Percentiles rank a stretch among this genome's conserved stretches.
These are phyloP conservation scores for Fusarium nanum DNA, from an alignment of 2,329 filamentous ascomycete species.

Conservation along the genomic window DNA sequence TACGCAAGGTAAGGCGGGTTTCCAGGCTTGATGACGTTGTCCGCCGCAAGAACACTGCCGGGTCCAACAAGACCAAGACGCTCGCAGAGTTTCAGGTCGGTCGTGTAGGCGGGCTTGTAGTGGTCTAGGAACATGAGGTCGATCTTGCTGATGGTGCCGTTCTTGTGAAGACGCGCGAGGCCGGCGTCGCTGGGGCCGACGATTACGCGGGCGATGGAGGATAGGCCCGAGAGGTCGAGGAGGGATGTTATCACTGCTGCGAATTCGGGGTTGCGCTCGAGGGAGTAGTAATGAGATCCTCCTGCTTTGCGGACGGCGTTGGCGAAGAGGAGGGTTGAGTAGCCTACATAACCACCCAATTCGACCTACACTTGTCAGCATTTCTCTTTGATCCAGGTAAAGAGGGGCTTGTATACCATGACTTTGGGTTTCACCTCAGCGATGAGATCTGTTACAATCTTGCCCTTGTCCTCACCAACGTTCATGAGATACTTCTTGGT, in stretches of 20 bases:
- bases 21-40: conserved; percentile 78
- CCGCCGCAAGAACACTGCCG: conserved; percentile 73
- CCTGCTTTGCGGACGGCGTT: conserved; percentile 72
- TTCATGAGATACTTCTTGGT: conserved; percentile 83
- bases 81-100: conserved; percentile 82
- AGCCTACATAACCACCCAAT: conserved; percentile 83
- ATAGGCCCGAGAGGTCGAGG: conserved; percentile 79
- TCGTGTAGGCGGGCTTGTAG: conserved; percentile 79
- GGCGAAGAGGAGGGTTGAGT: conserved; percentile 82
- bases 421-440: conserved; percentile 71
- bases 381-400: background rate
- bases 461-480: conserved; percentile 79
- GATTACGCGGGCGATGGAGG: conserved; percentile 75
- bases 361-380: conserved; percentile 63
- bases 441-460: conserved; percentile 76
- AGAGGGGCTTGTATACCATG: conserved; percentile 63
- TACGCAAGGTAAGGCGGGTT: conserved; percentile 79
- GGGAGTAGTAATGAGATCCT: conserved; percentile 74
- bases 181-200: conserved; percentile 76
- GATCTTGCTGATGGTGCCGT: conserved; percentile 67
- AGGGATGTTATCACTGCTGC: conserved; percentile 75
- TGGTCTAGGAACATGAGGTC: conserved; percentile 85
- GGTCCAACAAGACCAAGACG: conserved; percentile 71
- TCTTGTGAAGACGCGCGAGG: conserved; percentile 67
- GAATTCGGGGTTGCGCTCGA: conserved; percentile 81